These are phyloP conservation scores for Phaeomoniella chlamydospora DNA, from an alignment of 2,329 filamentous ascomycete genomes.

Conservation along the genomic window DNA sequence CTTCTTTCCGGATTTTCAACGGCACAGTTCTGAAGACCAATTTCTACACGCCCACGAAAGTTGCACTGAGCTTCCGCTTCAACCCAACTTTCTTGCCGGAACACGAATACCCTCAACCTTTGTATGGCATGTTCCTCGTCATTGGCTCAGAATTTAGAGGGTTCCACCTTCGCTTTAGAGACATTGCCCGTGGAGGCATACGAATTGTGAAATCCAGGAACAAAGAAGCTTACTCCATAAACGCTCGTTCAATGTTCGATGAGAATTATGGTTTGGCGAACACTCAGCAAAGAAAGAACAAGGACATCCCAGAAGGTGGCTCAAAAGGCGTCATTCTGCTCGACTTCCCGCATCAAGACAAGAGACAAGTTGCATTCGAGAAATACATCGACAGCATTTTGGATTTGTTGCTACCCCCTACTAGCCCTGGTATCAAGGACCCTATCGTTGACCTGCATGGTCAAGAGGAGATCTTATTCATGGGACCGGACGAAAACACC, in stretches of 20 bases:
- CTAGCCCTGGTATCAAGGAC: slow-evolving; percentile 95
- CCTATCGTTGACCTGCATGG: slow-evolving; percentile 91
- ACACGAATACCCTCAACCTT: slow-evolving; percentile 80
- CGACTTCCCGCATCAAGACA: slow-evolving; percentile 87
- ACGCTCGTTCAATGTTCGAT: slow-evolving; percentile 89
- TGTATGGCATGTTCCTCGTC: slow-evolving; percentile 98
- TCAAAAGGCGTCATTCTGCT: slow-evolving; percentile 96
- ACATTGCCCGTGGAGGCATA: slow-evolving; percentile 92
- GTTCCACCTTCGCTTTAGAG: slow-evolving; percentile 93
- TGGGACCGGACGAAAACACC: slow-evolving; percentile 98
- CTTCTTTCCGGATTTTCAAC: slow-evolving; percentile 92
- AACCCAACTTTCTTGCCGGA: slow-evolving; percentile 78
- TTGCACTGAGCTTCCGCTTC: slow-evolving; percentile 89
- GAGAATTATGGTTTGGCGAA: slow-evolving; percentile 98
- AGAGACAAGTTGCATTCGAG: slow-evolving; percentile 82
- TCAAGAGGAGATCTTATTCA: slow-evolving; percentile 92
- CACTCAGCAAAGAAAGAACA: slow-evolving; percentile 99
- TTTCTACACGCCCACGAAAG: slow-evolving; percentile 94
- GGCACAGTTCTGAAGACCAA: slow-evolving; percentile 89
- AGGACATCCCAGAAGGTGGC: slow-evolving; percentile 95
- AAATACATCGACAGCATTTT: slow-evolving; percentile 99
- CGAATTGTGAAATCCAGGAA: slow-evolving; percentile 97
- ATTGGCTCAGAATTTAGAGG: slow-evolving; percentile 94
- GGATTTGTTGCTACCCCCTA: slow-evolving; percentile 77
- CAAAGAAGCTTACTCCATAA: slow-evolving; percentile 91